Percentiles rank a stretch among this genome's conserved stretches.
These are phyloP conservation scores for Rhynchosporium agropyri DNA, from an alignment of 2,329 filamentous ascomycete genomes.

Conservation along the genomic window DNA sequence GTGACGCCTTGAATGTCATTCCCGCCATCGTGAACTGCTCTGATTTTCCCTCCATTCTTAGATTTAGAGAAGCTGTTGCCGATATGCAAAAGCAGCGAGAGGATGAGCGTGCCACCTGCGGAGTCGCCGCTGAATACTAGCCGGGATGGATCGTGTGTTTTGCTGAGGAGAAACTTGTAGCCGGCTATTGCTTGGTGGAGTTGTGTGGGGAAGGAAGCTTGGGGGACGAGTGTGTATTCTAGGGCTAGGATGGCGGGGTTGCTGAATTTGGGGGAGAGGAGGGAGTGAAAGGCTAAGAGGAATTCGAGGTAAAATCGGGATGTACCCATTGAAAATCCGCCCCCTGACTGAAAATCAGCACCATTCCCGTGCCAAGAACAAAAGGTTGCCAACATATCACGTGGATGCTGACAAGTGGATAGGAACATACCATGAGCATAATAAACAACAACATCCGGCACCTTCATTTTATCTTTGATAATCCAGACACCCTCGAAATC, in stretches of 20 bases:
- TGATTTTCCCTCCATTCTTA: not conserved
- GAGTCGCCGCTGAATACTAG: constrained; percentile 79
- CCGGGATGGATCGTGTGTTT: constrained; percentile 56
- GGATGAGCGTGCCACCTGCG: constrained; percentile 72
- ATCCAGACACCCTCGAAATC: constrained; percentile 71
- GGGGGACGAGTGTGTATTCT: constrained; percentile 30
- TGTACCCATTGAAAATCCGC: constrained; percentile 83
- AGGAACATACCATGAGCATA: constrained; percentile 70
- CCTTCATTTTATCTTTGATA: constrained; percentile 57
- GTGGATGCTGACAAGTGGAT: not conserved
- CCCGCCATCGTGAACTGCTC: constrained; percentile 2
- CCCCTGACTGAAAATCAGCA: constrained; percentile 52
- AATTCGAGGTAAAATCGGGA: constrained; percentile 86
- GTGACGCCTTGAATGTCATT: constrained; percentile 23
- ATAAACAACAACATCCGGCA: constrained; percentile 78
- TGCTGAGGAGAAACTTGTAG: constrained; percentile 30
- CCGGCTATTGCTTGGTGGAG: constrained; percentile 25
- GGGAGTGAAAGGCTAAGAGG: constrained; percentile 68
- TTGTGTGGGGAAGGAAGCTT: constrained; percentile 27
- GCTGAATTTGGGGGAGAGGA: constrained; percentile 65
- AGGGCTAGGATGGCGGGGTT: constrained; percentile 81
- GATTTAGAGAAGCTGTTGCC: constrained; percentile 40
- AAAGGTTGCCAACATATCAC: not conserved
- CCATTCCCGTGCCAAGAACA: not conserved
- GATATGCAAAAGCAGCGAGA: constrained; percentile 72